Percentiles rank a stretch among this genome's conserved stretches.
Evolutionary conservation across 176 grass and related monocot species (phyloP).

Genomic region (Triticum aestivum): DNA sequence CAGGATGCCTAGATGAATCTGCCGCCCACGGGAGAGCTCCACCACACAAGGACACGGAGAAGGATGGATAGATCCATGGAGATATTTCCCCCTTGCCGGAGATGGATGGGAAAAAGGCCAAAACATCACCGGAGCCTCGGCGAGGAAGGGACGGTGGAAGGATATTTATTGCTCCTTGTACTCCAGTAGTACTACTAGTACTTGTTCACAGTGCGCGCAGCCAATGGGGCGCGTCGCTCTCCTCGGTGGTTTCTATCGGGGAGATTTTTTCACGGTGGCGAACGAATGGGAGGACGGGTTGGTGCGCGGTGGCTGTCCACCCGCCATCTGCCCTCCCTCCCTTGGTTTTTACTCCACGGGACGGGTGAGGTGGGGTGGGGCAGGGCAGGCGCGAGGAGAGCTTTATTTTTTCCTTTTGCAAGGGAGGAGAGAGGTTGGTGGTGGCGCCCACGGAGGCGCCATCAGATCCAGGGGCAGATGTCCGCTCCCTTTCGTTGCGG

Average conservation of each 20-base stretch:
- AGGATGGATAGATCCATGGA: constrained; percentile 4
- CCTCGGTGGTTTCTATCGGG: not conserved
- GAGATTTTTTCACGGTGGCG: not conserved
- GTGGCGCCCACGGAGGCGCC: not conserved
- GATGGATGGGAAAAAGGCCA: not conserved
- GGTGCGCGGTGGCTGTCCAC: not conserved
- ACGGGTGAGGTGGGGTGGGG: too few relatives aligned
- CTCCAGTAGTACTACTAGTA: not conserved
- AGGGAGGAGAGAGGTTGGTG: too few relatives aligned
- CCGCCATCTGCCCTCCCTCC: not conserved
- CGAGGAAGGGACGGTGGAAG: not conserved
- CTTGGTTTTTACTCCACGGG: constrained; percentile 27
- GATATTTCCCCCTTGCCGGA: not conserved
- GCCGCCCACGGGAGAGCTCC: not conserved
- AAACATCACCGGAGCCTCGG: too few relatives aligned
- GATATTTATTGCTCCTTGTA: not conserved
- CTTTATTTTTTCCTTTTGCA: too few relatives aligned
- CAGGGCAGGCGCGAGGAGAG: too few relatives aligned
- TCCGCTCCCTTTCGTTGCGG: not conserved
- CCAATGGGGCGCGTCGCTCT: not conserved
- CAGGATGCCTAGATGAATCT: not conserved
- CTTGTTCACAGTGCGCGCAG: not conserved
- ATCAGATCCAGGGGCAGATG: not conserved
- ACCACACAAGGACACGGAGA: not conserved
- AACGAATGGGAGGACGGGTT: not conserved